phyloP scores from a whole-genome alignment of 768 basidiomycete genomes.

The Pleurotus platypus region DNA sequence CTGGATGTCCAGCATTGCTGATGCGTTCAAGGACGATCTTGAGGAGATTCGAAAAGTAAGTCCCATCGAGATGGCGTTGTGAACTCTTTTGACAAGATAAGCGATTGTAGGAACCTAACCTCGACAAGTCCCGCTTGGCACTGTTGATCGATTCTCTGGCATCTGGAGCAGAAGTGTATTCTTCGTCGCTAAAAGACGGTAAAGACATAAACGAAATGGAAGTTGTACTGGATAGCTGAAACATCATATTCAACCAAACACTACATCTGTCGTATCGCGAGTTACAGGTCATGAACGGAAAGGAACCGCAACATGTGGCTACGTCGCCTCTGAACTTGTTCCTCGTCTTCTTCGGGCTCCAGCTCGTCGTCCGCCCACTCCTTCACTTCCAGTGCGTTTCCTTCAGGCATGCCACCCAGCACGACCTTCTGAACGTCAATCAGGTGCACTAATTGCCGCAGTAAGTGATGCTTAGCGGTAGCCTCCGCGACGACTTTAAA shows the following conservation, averaged over 20 bases:
- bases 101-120: conserved; percentile 49
- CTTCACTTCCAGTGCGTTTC: background rate
- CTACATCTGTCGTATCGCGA: background rate
- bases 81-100: too few relatives aligned
- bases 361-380: conserved; percentile 13
- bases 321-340: conserved; percentile 5
- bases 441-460: conserved; percentile 29
- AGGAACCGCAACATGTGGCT: conserved; percentile 3
- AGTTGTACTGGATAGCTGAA: conserved; percentile 47
- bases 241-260: background rate
- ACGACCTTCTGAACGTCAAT: conserved; percentile 35
- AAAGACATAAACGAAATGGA: conserved; percentile 64
- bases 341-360: conserved; percentile 14
- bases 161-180: conserved; percentile 72
- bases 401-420: conserved; percentile 18
- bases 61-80: background rate
- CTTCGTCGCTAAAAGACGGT: conserved; percentile 22
- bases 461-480: conserved; percentile 9
- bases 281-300: background rate
- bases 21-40: conserved; percentile 82
- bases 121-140: conserved; percentile 63
- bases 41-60: conserved; percentile 78
- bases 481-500: conserved; percentile 17
- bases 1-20: conserved; percentile 82
- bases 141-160: conserved; percentile 82